phyloP scores from a whole-genome alignment of 23 red algal genomes.

The Gracilaria gracilis region DNA sequence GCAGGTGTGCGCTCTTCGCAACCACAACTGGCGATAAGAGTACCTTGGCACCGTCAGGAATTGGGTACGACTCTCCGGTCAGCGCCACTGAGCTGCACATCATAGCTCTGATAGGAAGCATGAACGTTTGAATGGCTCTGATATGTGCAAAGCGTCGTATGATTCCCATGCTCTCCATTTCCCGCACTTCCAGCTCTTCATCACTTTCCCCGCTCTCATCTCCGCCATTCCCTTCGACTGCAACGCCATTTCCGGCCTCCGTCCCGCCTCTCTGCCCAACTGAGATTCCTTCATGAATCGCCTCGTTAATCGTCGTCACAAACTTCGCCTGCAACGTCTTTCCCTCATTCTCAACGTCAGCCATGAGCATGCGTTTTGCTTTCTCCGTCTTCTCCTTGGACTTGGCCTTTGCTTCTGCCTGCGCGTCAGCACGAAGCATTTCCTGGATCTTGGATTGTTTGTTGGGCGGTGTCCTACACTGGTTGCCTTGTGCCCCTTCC shows the following conservation, averaged over 20 bases:
- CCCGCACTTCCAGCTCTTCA: constrained; percentile 27
- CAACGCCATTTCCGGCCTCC: neutral
- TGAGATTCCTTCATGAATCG: neutral
- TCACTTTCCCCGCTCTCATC: constrained; percentile 29
- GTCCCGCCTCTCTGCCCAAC: neutral
- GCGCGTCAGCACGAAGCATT: constrained; percentile 4
- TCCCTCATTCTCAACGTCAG: constrained; percentile 16
- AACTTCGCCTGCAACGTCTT: neutral
- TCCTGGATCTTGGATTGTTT: neutral
- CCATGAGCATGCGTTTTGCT: constrained; percentile 6
- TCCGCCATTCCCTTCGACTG: neutral
- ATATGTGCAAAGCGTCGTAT: constrained; percentile 61
- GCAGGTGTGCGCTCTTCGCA: constrained; percentile 54
- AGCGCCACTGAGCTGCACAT: constrained; percentile 37
- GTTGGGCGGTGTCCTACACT: neutral
- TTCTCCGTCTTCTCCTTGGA: constrained; percentile 13
- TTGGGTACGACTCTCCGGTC: constrained; percentile 20
- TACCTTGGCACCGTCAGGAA: constrained; percentile 51
- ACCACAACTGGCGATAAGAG: constrained; percentile 36
- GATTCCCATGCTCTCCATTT: constrained; percentile 63
- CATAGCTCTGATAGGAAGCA: constrained; percentile 49
- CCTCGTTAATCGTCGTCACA: constrained; percentile 2
- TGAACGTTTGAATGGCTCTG: constrained; percentile 52
- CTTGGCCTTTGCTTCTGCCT: constrained; percentile 11
- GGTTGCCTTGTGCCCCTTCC: neutral